Percentiles rank a stretch among this genome's conserved stretches.
Evolutionary conservation across 192 early-diverging fungal genomes (phyloP).

Genomic region (Podila verticillata): DNA sequence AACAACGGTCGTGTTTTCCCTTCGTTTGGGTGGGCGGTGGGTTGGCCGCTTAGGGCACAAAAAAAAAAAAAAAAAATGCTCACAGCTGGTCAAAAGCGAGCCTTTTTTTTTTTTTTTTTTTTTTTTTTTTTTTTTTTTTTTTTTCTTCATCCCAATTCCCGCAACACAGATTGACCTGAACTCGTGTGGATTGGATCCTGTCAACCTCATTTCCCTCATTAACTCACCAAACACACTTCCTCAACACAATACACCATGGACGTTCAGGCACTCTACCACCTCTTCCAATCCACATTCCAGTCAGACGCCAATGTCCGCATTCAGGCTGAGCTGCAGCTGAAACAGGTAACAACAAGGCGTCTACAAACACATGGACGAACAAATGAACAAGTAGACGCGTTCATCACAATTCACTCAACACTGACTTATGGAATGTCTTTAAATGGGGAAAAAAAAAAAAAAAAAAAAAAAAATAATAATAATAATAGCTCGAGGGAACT

Average conservation of each 20-base stretch:
- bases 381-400: too few species aligned
- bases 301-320: conserved; percentile 82
- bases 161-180: background rate
- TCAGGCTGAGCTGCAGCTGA: conserved; percentile 84
- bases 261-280: conserved; percentile 63
- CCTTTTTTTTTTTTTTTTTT: conserved; percentile 13
- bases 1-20: conserved; percentile 1
- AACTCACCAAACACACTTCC: background rate
- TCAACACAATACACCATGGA: conserved; percentile 58
- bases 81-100: background rate
- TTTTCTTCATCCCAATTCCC: conserved; percentile 1
- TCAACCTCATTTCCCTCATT: background rate
- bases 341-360: conserved; percentile 59
- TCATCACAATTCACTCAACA: too few species aligned
- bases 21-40: conserved; percentile 6
- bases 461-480: too few species aligned
- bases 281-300: conserved; percentile 83
- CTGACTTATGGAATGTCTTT: too few species aligned
- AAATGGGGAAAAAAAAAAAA: background rate
- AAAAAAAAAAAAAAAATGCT: background rate
- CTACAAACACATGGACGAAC: background rate
- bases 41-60: conserved; percentile 3
- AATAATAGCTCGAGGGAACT: conserved; percentile 44
- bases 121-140: background rate
- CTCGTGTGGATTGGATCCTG: background rate